phyloP scores from a whole-genome alignment of 139 green algal species.

The Tetraselmis chui region DNA sequence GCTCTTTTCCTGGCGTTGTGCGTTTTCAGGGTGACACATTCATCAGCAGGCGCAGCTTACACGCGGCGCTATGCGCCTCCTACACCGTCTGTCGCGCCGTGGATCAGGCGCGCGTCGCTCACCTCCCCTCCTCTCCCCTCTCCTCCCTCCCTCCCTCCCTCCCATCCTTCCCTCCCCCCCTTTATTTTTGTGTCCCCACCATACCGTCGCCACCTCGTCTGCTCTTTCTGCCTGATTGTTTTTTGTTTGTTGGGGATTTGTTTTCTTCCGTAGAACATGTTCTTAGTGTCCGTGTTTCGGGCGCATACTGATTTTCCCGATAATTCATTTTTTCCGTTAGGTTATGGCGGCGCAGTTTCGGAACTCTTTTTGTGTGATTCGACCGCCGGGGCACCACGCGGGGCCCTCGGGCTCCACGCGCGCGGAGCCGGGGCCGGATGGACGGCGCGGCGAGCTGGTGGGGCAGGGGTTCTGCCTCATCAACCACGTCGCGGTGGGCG shows the following conservation, averaged over 20 bases:
- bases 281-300: too few species aligned
- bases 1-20: too few species aligned
- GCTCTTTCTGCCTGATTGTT: too few species aligned
- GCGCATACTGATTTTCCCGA: too few species aligned
- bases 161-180: too few species aligned
- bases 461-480: conserved; percentile 12
- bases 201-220: too few species aligned
- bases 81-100: neutral
- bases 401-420: conserved; percentile 1
- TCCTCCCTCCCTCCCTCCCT: neutral
- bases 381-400: conserved; percentile 12
- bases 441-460: neutral
- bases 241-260: too few species aligned
- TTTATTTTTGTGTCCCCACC: too few species aligned
- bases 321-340: too few species aligned
- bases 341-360: conserved; percentile 6
- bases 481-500: conserved; percentile 12
- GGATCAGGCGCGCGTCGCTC: neutral
- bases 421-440: neutral
- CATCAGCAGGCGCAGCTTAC: neutral
- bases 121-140: neutral
- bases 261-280: too few species aligned
- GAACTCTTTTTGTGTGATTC: conserved; percentile 8
- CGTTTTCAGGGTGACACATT: neutral
- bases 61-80: neutral